Evolutionary conservation across 1,284 basidiomycete species (phyloP).

Genomic region (Trichosporon sp.): DNA sequence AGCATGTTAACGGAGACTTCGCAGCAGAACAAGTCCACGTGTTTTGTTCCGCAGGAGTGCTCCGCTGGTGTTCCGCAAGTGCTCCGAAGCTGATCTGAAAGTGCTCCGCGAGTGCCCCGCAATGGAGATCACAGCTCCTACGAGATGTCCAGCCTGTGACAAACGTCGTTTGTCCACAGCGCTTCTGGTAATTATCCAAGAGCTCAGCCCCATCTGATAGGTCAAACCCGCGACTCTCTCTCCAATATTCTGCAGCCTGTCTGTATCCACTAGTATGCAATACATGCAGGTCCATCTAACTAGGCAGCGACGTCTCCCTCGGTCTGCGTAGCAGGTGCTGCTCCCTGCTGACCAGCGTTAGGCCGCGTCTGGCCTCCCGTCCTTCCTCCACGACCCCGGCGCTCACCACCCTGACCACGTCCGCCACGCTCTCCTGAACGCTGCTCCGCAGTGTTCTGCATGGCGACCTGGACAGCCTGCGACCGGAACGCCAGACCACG

Average conservation of each 20-base stretch:
- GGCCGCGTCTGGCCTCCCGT: constrained; percentile 17
- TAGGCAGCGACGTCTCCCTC: constrained; percentile 19
- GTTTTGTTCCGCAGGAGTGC: no score
- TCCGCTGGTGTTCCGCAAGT: no score
- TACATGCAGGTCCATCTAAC: constrained; percentile 16
- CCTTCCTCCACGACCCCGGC: constrained; percentile 30
- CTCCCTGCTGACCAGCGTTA: constrained; percentile 6
- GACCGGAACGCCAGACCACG: constrained; percentile 85
- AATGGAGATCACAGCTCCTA: no score
- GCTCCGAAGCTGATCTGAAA: no score
- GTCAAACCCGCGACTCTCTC: no score
- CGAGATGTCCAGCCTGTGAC: no score
- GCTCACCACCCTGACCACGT: constrained; percentile 26
- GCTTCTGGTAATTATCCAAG: no score
- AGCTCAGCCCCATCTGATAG: no score
- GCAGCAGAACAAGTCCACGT: no score
- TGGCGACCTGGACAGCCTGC: constrained; percentile 80
- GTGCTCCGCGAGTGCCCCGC: no score
- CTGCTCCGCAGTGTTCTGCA: constrained; percentile 47
- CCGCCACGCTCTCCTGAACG: constrained; percentile 24
- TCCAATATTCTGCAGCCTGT: background rate
- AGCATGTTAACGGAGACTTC: no score
- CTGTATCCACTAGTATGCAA: constrained; percentile 15
- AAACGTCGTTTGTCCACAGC: no score
- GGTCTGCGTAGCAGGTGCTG: constrained; percentile 6